A percentile compares a stretch with the other conserved stretches of the same genome.
These are phyloP conservation scores for Kwoniella europaea DNA, from an alignment of 768 basidiomycete genomes.

Conservation along the genomic window DNA sequence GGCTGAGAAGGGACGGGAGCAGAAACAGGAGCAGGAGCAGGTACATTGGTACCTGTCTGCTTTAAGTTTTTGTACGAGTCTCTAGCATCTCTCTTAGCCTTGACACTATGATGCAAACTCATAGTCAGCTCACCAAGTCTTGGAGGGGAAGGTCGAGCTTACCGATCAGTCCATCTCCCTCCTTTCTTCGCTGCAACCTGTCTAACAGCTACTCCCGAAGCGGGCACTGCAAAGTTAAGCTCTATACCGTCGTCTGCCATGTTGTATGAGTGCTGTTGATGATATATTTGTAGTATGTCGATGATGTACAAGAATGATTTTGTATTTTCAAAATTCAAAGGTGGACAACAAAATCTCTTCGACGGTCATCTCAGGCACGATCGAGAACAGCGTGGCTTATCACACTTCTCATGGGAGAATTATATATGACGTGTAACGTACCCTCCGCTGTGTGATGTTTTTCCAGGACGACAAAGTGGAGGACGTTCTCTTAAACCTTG, in stretches of 20 bases:
- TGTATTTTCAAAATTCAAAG: background rate
- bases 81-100: constrained; percentile 59
- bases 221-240: constrained; percentile 66
- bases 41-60: constrained; percentile 57
- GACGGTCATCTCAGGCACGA: background rate
- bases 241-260: constrained; percentile 71
- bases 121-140: constrained; percentile 24
- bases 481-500: constrained; percentile 4
- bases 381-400: constrained; percentile 12
- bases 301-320: background rate
- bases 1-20: constrained; percentile 3
- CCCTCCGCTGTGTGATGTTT: background rate
- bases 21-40: constrained; percentile 3
- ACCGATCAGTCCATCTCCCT: constrained; percentile 66
- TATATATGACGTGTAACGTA: constrained; percentile 8
- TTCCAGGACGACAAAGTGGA: background rate
- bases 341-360: constrained; percentile 23
- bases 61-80: constrained; percentile 11
- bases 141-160: constrained; percentile 30
- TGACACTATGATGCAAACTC: constrained; percentile 58
- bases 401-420: background rate
- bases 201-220: constrained; percentile 17
- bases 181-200: constrained; percentile 53
- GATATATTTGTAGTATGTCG: too few relatives aligned
- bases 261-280: background rate